Evolutionary conservation across 805 yeast genomes (phyloP).

Genomic region (Kodamaea kaohsiungensis): DNA sequence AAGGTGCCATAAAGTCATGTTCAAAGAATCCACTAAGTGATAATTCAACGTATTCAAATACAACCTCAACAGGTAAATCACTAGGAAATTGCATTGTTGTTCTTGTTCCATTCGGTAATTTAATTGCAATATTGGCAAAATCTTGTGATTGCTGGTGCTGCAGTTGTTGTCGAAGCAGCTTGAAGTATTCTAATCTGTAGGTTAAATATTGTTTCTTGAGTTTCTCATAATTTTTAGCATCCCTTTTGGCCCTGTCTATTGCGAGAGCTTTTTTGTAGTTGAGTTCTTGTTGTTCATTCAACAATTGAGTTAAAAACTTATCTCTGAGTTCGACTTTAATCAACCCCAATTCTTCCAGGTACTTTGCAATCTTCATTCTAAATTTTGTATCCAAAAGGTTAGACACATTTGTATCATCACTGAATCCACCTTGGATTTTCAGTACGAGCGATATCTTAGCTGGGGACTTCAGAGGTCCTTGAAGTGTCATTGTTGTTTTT

Average conservation of each 20-base stretch:
- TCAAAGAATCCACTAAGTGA: constrained; percentile 42
- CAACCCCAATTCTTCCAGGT: constrained; percentile 59
- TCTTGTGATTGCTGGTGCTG: constrained; percentile 17
- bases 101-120: constrained; percentile 65
- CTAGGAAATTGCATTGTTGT: constrained; percentile 37
- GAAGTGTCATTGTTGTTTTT: constrained; percentile 51
- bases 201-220: constrained; percentile 40
- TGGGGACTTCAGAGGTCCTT: constrained; percentile 51
- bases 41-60: constrained; percentile 38
- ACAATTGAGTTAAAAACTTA: constrained; percentile 53
- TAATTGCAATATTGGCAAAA: constrained; percentile 66
- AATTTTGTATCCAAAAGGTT: constrained; percentile 40
- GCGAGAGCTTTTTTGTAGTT: constrained; percentile 73
- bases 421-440: constrained; percentile 62
- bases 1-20: constrained; percentile 16
- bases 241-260: constrained; percentile 58
- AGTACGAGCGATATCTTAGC: constrained; percentile 63
- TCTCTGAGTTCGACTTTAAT: constrained; percentile 67
- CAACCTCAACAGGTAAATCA: constrained; percentile 27
- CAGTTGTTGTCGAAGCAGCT: constrained; percentile 21
- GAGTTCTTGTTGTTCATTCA: constrained; percentile 72
- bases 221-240: constrained; percentile 25
- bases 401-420: constrained; percentile 38
- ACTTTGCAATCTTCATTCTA: constrained; percentile 49
- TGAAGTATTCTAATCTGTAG: constrained; percentile 28